These are phyloP conservation scores for Schwanniomyces yamadae DNA, from an alignment of 805 yeast genomes.

Conservation along the genomic window DNA sequence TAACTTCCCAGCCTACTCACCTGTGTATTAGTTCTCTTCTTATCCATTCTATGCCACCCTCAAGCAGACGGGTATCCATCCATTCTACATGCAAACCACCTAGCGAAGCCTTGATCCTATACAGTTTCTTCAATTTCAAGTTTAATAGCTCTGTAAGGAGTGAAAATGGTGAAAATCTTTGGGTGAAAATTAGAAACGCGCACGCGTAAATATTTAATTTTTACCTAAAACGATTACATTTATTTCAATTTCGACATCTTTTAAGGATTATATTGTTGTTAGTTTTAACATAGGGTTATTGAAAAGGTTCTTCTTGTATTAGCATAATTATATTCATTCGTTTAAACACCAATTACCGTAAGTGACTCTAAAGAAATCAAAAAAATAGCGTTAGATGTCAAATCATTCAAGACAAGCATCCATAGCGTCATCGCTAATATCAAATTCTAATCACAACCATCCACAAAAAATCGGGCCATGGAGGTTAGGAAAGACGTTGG, in stretches of 20 bases:
- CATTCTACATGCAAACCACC: too few species aligned
- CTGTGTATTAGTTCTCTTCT: background rate
- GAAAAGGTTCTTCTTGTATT: too few species aligned
- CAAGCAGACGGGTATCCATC: too few species aligned
- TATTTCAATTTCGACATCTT: too few species aligned
- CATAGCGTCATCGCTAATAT: constrained; percentile 53
- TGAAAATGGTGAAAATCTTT: constrained; percentile 1
- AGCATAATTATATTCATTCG: too few species aligned
- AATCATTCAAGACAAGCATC: constrained; percentile 60
- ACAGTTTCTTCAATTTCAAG: too few species aligned
- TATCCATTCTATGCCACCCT: too few species aligned
- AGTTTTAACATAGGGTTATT: too few species aligned
- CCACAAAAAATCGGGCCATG: constrained; percentile 73
- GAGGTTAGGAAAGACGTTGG: constrained; percentile 75
- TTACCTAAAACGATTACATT: constrained; percentile 4
- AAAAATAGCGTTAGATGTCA: constrained; percentile 17
- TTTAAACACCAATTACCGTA: too few species aligned
- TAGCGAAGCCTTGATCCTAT: too few species aligned
- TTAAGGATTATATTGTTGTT: too few species aligned
- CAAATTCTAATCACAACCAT: constrained; percentile 44
- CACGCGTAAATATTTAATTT: constrained; percentile 1
- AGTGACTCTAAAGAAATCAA: background rate
- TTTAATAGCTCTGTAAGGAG: constrained; percentile 1
- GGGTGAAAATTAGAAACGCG: constrained; percentile 1
- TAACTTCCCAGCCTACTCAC: background rate